phyloP scores from a whole-genome alignment of 2,329 filamentous ascomycete species.

The Colletotrichum tropicale region DNA sequence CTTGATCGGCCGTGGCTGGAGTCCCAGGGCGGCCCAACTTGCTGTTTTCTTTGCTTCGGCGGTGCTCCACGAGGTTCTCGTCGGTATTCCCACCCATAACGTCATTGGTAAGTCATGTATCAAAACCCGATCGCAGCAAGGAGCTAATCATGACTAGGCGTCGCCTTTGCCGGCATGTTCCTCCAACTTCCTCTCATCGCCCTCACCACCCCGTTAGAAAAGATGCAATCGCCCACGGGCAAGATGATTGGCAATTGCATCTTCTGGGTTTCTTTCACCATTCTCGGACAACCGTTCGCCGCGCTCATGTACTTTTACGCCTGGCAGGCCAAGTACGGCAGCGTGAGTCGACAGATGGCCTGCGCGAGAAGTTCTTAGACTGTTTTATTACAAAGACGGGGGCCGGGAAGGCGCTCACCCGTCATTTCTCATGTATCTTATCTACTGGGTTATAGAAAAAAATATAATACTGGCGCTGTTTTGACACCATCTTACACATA shows the following conservation, averaged over 20 bases:
- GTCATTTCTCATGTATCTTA: not conserved
- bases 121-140: not conserved
- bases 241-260: conserved; percentile 88
- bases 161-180: conserved; percentile 94
- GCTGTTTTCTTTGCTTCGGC: conserved; percentile 90
- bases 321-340: conserved; percentile 97
- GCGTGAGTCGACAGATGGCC: conserved; percentile 60
- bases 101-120: conserved; percentile 69
- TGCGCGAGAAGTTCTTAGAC: not conserved
- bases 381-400: not conserved
- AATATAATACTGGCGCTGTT: not conserved
- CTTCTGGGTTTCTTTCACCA: conserved; percentile 96
- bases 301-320: conserved; percentile 96
- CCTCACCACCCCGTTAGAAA: conserved; percentile 79
- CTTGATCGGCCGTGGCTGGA: conserved; percentile 83
- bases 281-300: conserved; percentile 92
- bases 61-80: conserved; percentile 87
- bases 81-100: conserved; percentile 94
- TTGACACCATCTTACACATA: not conserved
- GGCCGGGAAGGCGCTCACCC: not conserved
- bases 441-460: not conserved
- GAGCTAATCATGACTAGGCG: conserved; percentile 56
- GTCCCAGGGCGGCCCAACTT: conserved; percentile 70
- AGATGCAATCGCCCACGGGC: conserved; percentile 75
- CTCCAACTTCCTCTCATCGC: conserved; percentile 88